Evolutionary conservation across 2,329 filamentous ascomycete genomes (phyloP).

Genomic region (Fusarium metavorans): DNA sequence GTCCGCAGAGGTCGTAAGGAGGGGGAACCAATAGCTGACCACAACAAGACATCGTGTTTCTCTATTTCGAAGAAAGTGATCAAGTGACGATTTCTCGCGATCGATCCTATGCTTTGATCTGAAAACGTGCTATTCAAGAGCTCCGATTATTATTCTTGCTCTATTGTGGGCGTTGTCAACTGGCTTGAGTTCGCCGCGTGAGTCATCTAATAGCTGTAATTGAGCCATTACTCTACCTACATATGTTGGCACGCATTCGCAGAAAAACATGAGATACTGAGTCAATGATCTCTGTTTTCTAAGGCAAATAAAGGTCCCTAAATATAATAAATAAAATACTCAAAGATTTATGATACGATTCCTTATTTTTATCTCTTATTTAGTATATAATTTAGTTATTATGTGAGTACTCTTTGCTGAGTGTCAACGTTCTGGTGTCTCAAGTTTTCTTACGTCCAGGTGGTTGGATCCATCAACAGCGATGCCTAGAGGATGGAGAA

Average conservation of each 20-base stretch:
- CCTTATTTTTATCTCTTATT: no score
- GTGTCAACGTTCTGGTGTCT: no score
- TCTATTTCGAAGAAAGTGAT: background rate
- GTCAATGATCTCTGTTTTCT: no score
- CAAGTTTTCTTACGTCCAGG: no score
- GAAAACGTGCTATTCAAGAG: background rate
- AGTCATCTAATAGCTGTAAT: conserved; percentile 24
- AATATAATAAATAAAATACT: no score
- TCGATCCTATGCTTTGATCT: background rate
- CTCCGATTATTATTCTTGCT: background rate
- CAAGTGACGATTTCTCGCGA: conserved; percentile 9
- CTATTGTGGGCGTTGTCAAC: background rate
- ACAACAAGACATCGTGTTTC: conserved; percentile 31
- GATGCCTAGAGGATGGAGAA: background rate
- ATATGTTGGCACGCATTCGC: no score
- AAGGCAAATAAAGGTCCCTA: no score
- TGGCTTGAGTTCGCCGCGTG: background rate
- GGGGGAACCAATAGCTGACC: conserved; percentile 26
- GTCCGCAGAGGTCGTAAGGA: conserved; percentile 6
- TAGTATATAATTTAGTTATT: no score
- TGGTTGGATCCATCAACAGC: background rate
- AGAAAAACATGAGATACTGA: no score
- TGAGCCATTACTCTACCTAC: background rate
- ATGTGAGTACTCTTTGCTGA: no score
- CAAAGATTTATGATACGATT: no score